Evolutionary conservation across 352 stramenopile species (phyloP), one percentile per base, ranked within the genome.

Genomic region (Lagenidium sp.): DNA sequence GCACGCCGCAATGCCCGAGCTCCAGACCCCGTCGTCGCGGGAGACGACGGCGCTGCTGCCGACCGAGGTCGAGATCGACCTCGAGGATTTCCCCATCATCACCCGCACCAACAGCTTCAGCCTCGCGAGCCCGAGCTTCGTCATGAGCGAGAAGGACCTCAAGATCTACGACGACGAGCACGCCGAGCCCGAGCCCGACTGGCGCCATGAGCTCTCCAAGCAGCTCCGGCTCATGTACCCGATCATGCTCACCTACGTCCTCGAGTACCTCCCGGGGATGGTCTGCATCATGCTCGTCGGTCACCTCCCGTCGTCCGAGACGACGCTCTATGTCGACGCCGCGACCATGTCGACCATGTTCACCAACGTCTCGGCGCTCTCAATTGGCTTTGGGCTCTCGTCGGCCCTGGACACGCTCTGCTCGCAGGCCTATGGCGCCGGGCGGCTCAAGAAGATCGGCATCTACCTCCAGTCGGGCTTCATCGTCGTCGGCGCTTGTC

Each of bases 381-480:
- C 74, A 1, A 68, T 87, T 22, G 75, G 71, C n/a, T 75, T 90
- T 37, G 75, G 75, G 0, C 48, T 93, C 3, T 68, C 79, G 4
- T 85, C 72, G 10, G 82, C 65, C 3, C 62, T 94, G 20, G 82
- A 94, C 55, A 94, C 82, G 36, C 56, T 94, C 2, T 91, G 76
- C 36, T 76, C 74, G 12, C 66, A 87, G 52, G 76, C 79, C 12
- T 78, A 82, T 45, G 79, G 80, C 26, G 78, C 82, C 0, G 59
- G 60, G 15, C 63, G 47, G n/a, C 37, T 66, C 16, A 53, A 66
- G 29, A 77, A 78, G 50, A 69, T 94, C 44, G 82, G 82, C 2
- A 63, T 82, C n/a, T 94, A 92, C 53, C 44, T 87, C 19, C 70
- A 89, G 41, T 74, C 72, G 1, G 68, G 63, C 0, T 29, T 85